Evolutionary conservation across 495 filamentous ascomycete genomes (phyloP), one percentile per base, ranked within the genome.

Genomic region (Penicillium parvum): DNA sequence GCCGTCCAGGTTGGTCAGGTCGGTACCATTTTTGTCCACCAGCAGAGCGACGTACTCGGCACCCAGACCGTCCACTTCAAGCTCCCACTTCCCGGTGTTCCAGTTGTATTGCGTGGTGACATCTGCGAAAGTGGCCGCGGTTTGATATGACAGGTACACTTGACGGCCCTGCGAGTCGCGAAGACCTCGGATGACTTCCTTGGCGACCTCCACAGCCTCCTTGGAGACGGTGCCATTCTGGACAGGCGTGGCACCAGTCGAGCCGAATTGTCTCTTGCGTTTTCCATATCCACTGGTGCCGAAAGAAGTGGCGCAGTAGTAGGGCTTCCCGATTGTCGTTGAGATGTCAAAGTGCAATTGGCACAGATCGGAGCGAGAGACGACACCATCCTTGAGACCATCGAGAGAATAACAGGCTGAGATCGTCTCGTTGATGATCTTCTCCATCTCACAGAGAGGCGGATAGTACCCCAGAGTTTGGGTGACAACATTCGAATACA

Each of bases 351-450:
- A 69, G 22, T 65, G 44, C 5, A 66, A 40, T 20, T 58, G 50
- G 56, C 75, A 78, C 3, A 78, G 63, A 40, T 78, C 72, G 0
- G 73, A 64, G 0, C 74, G 60, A 9, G 66, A 56, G 8, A 77
- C 59, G 0, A 79, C 72, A 0, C 73, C 74, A 37, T 79, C 75
- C 0, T 42, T 57, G 34, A 52, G 56, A 1, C 75, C 75, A 50
- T 77, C 75, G 1, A 77, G 51, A 9, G 56, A 26, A 44, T 79
- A 74, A 33, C 75, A 78, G 14, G 64, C 62, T 0, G 58, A 53
- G 45, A 75, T 70, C 0, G 67, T 71, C 30, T 55, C 48, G 40
- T 69, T 71, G 10, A 62, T 54, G 36, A 75, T 72, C 40, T 66
- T 65, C 8, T 59, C 55, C 6, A 74, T 41, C 50, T 76, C 71